Percentiles rank a stretch among this genome's conserved stretches.
Evolutionary conservation across 108 stramenopile genomes (phyloP).

Genomic region (Ochromonas danica): DNA sequence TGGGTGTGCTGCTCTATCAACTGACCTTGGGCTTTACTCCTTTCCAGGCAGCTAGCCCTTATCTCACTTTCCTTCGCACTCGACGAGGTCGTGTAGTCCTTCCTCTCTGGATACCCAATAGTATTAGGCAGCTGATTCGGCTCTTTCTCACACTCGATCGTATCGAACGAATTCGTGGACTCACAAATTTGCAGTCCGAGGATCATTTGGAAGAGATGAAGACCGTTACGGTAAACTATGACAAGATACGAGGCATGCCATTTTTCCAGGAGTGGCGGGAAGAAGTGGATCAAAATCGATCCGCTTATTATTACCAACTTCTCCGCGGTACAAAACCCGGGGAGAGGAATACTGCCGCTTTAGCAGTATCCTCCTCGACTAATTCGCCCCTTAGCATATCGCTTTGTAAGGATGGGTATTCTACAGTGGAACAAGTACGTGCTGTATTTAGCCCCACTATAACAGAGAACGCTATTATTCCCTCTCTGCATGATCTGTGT

Average conservation of each 20-base stretch:
- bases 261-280: constrained; percentile 14
- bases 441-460: too few relatives aligned
- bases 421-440: too few relatives aligned
- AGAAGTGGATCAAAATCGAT: too few relatives aligned
- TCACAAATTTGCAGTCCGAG: background rate
- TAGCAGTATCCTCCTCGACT: too few relatives aligned
- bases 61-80: constrained; percentile 78
- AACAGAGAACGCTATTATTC: background rate
- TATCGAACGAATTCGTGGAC: background rate
- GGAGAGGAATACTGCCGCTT: too few relatives aligned
- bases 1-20: constrained; percentile 71
- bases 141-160: background rate
- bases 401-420: too few relatives aligned
- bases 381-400: too few relatives aligned
- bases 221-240: background rate
- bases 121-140: too few relatives aligned
- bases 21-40: constrained; percentile 70
- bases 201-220: background rate
- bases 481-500: constrained; percentile 17
- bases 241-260: background rate
- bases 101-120: too few relatives aligned
- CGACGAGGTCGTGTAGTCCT: too few relatives aligned
- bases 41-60: constrained; percentile 76
- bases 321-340: too few relatives aligned
- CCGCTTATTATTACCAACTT: too few relatives aligned